Base-by-base conservation (phyloP, 1,284 basidiomycete genomes). In the Phaffia rhodozyma region DNA sequence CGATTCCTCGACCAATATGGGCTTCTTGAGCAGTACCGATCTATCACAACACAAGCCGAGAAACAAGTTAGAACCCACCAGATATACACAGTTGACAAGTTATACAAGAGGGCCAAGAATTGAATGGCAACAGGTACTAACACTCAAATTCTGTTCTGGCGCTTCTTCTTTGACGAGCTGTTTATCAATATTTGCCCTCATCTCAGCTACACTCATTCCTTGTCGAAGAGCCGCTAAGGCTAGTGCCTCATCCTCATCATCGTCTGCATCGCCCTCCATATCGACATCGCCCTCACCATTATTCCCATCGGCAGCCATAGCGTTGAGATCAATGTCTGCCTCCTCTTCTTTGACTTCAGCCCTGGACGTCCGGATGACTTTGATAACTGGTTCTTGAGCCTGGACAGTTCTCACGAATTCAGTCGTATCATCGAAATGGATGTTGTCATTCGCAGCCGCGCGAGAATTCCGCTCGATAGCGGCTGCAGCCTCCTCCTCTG, bases 371-470 rank as follows among this genome's bases (percentile, higher is more conserved):
- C 72, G 68, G 69, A 75, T 74, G 67, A 75, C 73, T 6, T 70
- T 69, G 32, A 72, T 68, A 20, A 71, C 69, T 6, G 73, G 68
- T 13, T 73, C 72, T 53, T 77, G 72, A 18, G 60, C 51, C 29
- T 61, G 84, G 68, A 99, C 91, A 50, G 89, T 86, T 20, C 92
- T 84, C 29, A 98, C 89, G 70, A 99, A 99, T 74, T 97, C 93
- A 21, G 91, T 91, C 0, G 96, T 98, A 70, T 97, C 92, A 73
- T 98, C 94, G 66, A 99, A 93, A 0, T 87, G 89, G 43, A 99
- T 79, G 25, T 85, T 82, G 25, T 78, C 79, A 57, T 78, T 78
- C 23, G 60, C 64, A 11, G 64, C 64, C 13, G 54, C 50, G 7
- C 25, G n/a, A 9, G 64, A 66, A 23, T 60, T 61, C 18, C 43